Evolutionary conservation across 163 green algal genomes (phyloP), one percentile per base, ranked within the genome.

Genomic region (Scenedesmus sp.): DNA sequence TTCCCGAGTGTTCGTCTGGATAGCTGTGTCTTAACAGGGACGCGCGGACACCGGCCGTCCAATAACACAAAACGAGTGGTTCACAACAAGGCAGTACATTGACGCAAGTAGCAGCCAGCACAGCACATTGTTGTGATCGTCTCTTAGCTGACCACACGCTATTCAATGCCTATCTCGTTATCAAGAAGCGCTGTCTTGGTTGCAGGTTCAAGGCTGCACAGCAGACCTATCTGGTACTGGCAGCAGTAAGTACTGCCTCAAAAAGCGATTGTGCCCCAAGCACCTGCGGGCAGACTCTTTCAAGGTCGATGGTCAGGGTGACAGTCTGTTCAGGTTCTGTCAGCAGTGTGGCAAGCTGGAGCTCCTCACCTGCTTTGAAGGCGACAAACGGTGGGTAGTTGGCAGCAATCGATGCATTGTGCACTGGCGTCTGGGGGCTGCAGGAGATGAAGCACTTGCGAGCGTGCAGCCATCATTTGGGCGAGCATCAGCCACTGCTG

Each of bases 301-400:
- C 3, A 22, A 16, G 53, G 3, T 26, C 7, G 18, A 22, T 68
- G 53, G 26, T 24, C 13, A 68, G 53, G 53, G 33, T 10, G 33
- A 82, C 9, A 20, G 7, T 13, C 30, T 82, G 33, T 82, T 46
- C 18, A 43, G 73, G 30, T 82, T 82, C 42, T 82, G 73, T 35
- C 73, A 82, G 73, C 73, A 82, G 73, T 82, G 73, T 30, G 73
- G 73, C 73, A 82, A 49, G 73, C 73, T 82, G 73, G 73, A 82
- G 73, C 73, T 26, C 13, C 73, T 82, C 1, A 22, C 73, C 7
- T 22, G 33, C 35, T 82, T 82, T 51, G 73, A 82, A 35, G 73
- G 73, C 73, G 37, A 43, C 73, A 82, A 82, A 43, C 24, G 73
- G 53, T 68, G 16, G 26, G 53, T 26, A 16, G 46, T 53, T 16